Conservation (phyloP, 345 rosid species). For the rapeseed (Brassica napus) region Da-Ae NC_063452.1:5450501-5451000, state of each 20-base stretch:
- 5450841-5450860: background rate
- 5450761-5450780: constrained; percentile 6
- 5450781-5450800: constrained; percentile 17
- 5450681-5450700: constrained; percentile 24
- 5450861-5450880: too few species aligned
- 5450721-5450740: constrained; percentile 29
- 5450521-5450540: background rate
- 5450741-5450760: constrained; percentile 19
- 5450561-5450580: background rate
- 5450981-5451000: too few species aligned
- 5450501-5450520: background rate
- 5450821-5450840: background rate
- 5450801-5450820: constrained; percentile 30
- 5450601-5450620: constrained; percentile 34
- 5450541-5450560: background rate
- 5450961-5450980: background rate
- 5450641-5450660: constrained; percentile 16
- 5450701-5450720: constrained; percentile 25
- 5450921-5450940: background rate
- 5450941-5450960: background rate
- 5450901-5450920: background rate
- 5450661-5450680: constrained; percentile 3
- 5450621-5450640: constrained; percentile 37
- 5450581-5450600: constrained; percentile 36
- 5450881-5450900: too few species aligned